Conservation (phyloP, 257 asterid genomes). For the Nicotiana paniculata region DNA sequence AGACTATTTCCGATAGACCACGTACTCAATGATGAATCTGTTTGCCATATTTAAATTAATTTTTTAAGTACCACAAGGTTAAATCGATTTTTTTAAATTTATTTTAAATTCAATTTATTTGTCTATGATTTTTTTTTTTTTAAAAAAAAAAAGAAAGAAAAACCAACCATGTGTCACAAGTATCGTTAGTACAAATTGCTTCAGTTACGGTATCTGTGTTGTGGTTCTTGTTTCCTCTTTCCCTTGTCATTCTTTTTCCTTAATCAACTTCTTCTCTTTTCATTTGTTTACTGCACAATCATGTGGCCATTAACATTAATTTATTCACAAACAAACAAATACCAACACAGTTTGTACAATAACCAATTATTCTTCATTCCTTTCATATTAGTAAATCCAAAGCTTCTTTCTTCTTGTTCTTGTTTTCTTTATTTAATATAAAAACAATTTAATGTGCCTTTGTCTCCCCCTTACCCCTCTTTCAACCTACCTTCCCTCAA, state of each 20-base stretch:
- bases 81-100: too few relatives aligned
- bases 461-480: background rate
- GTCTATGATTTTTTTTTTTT: too few relatives aligned
- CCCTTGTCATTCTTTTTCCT: background rate
- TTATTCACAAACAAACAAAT: background rate
- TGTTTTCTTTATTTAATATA: background rate
- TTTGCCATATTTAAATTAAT: too few relatives aligned
- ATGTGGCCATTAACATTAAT: background rate
- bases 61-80: too few relatives aligned
- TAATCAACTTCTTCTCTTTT: constrained; percentile 15
- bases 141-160: too few relatives aligned
- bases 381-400: background rate
- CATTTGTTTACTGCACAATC: background rate
- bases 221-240: constrained; percentile 3
- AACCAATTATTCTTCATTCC: constrained; percentile 8
- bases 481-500: background rate
- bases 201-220: constrained; percentile 5
- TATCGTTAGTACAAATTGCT: constrained; percentile 1
- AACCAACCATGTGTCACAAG: constrained; percentile 32
- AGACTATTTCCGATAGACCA: too few relatives aligned
- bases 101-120: too few relatives aligned
- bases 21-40: too few relatives aligned
- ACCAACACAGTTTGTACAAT: background rate
- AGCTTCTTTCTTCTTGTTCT: background rate
- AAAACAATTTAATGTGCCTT: constrained; percentile 1